Evolutionary conservation across 2,329 filamentous ascomycete genomes (phyloP).

Genomic region (Colletotrichum tanaceti): DNA sequence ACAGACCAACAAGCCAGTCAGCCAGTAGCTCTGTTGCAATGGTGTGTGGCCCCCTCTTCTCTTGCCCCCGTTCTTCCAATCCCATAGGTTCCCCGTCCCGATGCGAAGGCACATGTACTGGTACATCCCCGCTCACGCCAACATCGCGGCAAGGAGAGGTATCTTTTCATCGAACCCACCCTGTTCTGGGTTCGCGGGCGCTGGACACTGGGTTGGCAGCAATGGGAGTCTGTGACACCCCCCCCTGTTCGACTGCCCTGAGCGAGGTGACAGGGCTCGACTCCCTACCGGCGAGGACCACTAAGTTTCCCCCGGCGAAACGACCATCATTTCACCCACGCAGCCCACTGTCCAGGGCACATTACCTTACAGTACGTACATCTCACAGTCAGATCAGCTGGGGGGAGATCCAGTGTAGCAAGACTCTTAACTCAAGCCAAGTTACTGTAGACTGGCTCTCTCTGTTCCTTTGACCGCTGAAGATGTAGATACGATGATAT

Average conservation of each 20-base stretch:
- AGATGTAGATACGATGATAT: too few species aligned
- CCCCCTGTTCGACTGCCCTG: constrained; percentile 9
- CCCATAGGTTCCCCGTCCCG: constrained; percentile 32
- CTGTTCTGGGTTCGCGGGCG: constrained; percentile 16
- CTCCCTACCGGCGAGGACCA: constrained; percentile 24
- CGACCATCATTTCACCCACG: constrained; percentile 20
- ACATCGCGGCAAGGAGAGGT: constrained; percentile 4
- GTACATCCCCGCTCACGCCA: constrained; percentile 9
- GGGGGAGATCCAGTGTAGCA: constrained; percentile 3
- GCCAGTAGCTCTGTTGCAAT: constrained; percentile 11
- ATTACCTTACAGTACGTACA: constrained; percentile 23
- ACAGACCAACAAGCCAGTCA: constrained; percentile 22
- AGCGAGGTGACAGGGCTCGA: constrained; percentile 5
- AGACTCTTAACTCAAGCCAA: constrained; percentile 9
- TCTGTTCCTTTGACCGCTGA: background rate
- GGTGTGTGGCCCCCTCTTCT: constrained; percentile 24
- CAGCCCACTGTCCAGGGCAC: constrained; percentile 33
- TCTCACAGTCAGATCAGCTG: constrained; percentile 19
- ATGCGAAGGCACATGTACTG: constrained; percentile 1
- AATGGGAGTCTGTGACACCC: background rate
- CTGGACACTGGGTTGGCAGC: constrained; percentile 11
- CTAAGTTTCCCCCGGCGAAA: constrained; percentile 28
- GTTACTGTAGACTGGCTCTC: background rate
- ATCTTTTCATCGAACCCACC: constrained; percentile 8
- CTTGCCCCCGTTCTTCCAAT: constrained; percentile 13